Percentiles rank a stretch among this genome's conserved stretches.
Evolutionary conservation across 2,329 filamentous ascomycete genomes (phyloP).

Genomic region (Juglanconis juglandina): DNA sequence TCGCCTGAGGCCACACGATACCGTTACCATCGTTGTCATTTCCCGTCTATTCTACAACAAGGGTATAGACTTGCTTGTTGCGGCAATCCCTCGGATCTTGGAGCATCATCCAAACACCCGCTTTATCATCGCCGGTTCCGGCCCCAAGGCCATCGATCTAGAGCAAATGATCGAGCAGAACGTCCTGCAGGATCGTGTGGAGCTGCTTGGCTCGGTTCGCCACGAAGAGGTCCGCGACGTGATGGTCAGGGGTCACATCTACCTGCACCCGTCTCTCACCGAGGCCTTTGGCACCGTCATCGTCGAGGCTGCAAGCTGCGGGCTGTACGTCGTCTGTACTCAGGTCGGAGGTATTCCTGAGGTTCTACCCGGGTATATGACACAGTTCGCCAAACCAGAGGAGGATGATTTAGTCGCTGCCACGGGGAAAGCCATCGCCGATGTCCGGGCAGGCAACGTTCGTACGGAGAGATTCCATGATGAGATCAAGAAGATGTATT

Average conservation of each 20-base stretch:
- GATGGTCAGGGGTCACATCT: conserved; percentile 95
- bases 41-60: conserved; percentile 99
- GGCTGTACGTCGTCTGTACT: conserved; percentile 93
- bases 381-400: conserved; percentile 92
- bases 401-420: conserved; percentile 91
- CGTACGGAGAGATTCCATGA: conserved; percentile 94
- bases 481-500: conserved; percentile 97
- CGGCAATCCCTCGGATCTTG: conserved; percentile 88
- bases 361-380: conserved; percentile 94
- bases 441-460: conserved; percentile 79
- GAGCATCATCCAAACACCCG: conserved; percentile 87
- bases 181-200: conserved; percentile 87
- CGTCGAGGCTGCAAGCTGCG: conserved; percentile 93
- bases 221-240: conserved; percentile 97
- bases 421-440: conserved; percentile 83
- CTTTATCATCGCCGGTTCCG: conserved; percentile 94
- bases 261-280: conserved; percentile 89
- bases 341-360: conserved; percentile 96
- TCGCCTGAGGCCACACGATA: conserved; percentile 75
- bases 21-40: conserved; percentile 94
- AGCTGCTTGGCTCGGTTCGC: conserved; percentile 85
- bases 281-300: conserved; percentile 98
- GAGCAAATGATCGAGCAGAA: conserved; percentile 98
- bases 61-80: conserved; percentile 93
- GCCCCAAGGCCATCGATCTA: conserved; percentile 93